Percentiles rank a stretch among this genome's conserved stretches.
These are phyloP conservation scores for Staphylotrichum longicolle DNA, from an alignment of 495 filamentous ascomycete species.

Conservation along the genomic window DNA sequence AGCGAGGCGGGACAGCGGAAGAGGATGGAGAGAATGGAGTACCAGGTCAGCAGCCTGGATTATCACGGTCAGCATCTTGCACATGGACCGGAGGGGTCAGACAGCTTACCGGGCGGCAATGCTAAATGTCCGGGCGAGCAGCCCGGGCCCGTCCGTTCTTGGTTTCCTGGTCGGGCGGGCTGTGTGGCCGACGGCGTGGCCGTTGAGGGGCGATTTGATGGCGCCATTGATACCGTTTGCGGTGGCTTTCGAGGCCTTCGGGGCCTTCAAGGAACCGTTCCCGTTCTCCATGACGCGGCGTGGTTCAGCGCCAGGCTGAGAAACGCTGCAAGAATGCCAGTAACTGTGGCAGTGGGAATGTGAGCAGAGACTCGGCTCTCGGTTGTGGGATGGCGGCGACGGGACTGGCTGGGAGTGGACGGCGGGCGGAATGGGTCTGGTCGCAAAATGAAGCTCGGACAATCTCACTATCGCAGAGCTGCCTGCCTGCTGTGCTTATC, in stretches of 20 bases:
- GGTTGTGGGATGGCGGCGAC: too few relatives aligned
- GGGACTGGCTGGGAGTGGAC: too few relatives aligned
- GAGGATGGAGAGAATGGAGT: slow-evolving; percentile 70
- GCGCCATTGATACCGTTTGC: slow-evolving; percentile 29
- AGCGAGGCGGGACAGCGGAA: slow-evolving; percentile 77
- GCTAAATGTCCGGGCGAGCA: slow-evolving; percentile 53
- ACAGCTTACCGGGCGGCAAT: slow-evolving; percentile 59
- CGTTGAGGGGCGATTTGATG: slow-evolving; percentile 32
- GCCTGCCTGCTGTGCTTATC: not conserved
- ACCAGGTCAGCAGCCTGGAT: slow-evolving; percentile 78
- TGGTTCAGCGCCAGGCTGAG: slow-evolving; percentile 31
- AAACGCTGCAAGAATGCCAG: not conserved
- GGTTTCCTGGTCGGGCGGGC: slow-evolving; percentile 26
- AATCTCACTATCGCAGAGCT: not conserved
- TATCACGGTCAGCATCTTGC: slow-evolving; percentile 59
- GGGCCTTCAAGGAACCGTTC: slow-evolving; percentile 37
- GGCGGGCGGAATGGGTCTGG: too few relatives aligned
- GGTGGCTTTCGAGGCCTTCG: slow-evolving; percentile 31
- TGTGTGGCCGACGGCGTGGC: slow-evolving; percentile 20
- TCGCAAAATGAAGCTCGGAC: slow-evolving; percentile 5
- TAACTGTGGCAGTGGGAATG: too few relatives aligned
- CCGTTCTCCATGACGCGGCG: slow-evolving; percentile 32
- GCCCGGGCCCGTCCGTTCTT: slow-evolving; percentile 35
- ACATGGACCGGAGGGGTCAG: not conserved
- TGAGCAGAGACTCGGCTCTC: too few relatives aligned